Base-by-base conservation (phyloP, 306 rosid genomes). In the Elaeagnus macrophylla region DNA sequence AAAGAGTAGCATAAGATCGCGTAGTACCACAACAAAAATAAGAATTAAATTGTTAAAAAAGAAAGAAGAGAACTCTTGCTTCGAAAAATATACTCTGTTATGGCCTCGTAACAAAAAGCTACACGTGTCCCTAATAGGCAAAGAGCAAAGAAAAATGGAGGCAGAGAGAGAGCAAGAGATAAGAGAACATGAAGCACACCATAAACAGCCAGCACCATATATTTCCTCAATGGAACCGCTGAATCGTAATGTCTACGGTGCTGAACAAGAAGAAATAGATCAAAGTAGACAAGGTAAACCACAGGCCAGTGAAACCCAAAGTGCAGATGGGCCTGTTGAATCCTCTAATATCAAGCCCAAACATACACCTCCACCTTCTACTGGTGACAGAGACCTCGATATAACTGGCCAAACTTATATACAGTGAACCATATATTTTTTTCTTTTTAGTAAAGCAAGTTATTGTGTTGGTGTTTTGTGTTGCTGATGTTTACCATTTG, bases 361-460 rank as follows among this genome's bases (percentile, higher is more conserved):
- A 12, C 71, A 52, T 54, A 45, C 57, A 9, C 69, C 81, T 62
- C 85, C 85, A 1, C 83, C 87, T 53, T 80, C 87, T 5, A 35
- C 90, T 12, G 88, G 90, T 8, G 95, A 82, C 42, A 59, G 78
- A 51, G 83, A 75, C 60, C 45, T 77, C 15, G 95, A 86, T 48
- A 78, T 86, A 55, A 86, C 91, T 1, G 91, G 85, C 71, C 85
- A 80, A 16, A 66, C 91, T 20, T 82, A 80, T 64, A 82, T 86
- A 52, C 90, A 86, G 75, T 82, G 32, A 45, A 45, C 7, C 7
- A 1, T n/a, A n/a, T n/a, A n/a, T n/a, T 12, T 17, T 45, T 7
- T 7, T 45, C 0, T 10, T 12, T 8, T 5, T 41, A n/a, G n/a
- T n/a, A n/a, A n/a, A n/a, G n/a, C n/a, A n/a, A n/a, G n/a, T n/a